Conservation (phyloP, 2,329 filamentous ascomycete species). For the Pseudohalonectria lignicola region DNA sequence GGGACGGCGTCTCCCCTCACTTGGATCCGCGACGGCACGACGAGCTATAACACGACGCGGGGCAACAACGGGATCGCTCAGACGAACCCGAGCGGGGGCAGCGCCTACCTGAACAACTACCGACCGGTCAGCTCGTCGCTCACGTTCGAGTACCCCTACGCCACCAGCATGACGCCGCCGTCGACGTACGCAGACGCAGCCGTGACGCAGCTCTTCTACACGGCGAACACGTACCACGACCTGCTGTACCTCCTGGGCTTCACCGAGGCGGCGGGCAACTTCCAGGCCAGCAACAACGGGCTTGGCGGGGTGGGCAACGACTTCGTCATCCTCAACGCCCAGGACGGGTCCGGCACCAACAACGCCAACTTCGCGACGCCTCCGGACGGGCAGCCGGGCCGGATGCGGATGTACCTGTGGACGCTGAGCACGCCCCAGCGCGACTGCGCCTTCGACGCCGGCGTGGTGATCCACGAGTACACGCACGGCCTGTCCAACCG, state of each 20-base stretch:
- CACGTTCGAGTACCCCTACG: conserved; percentile 36
- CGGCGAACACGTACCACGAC: conserved; percentile 48
- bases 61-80: conserved; percentile 51
- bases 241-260: conserved; percentile 46
- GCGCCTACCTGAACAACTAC: conserved; percentile 34
- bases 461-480: conserved; percentile 50
- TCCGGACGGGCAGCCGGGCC: conserved; percentile 34
- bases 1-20: conserved; percentile 34
- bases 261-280: conserved; percentile 47
- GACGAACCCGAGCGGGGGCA: conserved; percentile 33
- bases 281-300: conserved; percentile 45
- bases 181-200: conserved; percentile 39
- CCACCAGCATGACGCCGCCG: conserved; percentile 19
- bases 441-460: conserved; percentile 47
- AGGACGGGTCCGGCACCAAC: conserved; percentile 42
- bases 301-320: conserved; percentile 39
- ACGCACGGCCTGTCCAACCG: conserved; percentile 45
- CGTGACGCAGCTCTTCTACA: conserved; percentile 50
- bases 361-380: conserved; percentile 49
- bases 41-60: conserved; percentile 37
- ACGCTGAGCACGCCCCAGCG: conserved; percentile 31
- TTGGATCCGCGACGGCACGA: conserved; percentile 37
- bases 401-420: conserved; percentile 52
- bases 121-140: conserved; percentile 30
- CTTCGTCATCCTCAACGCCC: conserved; percentile 42